Evolutionary conservation across 305 asterid genomes (phyloP).

Genomic region (Fraxinus sp.): DNA sequence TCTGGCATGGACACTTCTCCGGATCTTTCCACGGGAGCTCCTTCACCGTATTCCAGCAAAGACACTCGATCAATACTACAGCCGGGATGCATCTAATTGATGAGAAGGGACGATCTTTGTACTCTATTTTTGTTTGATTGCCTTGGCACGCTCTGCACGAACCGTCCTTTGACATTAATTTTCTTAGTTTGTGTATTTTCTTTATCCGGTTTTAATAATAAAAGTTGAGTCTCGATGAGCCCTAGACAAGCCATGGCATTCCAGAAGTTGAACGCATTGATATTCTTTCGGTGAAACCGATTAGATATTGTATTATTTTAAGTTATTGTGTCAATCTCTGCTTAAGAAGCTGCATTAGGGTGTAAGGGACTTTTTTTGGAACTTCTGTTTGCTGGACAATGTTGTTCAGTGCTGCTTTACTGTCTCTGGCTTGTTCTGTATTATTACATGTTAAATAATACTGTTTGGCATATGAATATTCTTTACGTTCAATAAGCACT

Average conservation of each 20-base stretch:
- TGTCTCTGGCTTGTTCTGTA: neutral
- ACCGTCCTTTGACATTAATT: neutral
- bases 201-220: constrained; percentile 24
- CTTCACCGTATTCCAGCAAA: constrained; percentile 98
- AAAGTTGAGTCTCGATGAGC: constrained; percentile 25
- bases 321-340: constrained; percentile 16
- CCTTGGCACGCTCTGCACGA: constrained; percentile 5
- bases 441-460: neutral
- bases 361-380: neutral
- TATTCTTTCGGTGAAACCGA: constrained; percentile 19
- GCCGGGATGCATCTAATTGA: constrained; percentile 80
- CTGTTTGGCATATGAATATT: neutral
- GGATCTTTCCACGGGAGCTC: constrained; percentile 96
- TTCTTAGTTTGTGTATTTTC: constrained; percentile 5
- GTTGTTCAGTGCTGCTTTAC: neutral
- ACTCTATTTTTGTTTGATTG: constrained; percentile 5
- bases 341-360: neutral
- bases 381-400: constrained; percentile 5
- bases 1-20: constrained; percentile 94
- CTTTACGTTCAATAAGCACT: neutral
- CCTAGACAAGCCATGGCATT: constrained; percentile 17
- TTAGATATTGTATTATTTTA: constrained; percentile 20
- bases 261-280: constrained; percentile 4
- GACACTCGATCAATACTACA: constrained; percentile 85
- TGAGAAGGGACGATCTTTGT: constrained; percentile 11